Evolutionary conservation across 1,139 yeast genomes (phyloP).

Genomic region (Taiozyma onychis): DNA sequence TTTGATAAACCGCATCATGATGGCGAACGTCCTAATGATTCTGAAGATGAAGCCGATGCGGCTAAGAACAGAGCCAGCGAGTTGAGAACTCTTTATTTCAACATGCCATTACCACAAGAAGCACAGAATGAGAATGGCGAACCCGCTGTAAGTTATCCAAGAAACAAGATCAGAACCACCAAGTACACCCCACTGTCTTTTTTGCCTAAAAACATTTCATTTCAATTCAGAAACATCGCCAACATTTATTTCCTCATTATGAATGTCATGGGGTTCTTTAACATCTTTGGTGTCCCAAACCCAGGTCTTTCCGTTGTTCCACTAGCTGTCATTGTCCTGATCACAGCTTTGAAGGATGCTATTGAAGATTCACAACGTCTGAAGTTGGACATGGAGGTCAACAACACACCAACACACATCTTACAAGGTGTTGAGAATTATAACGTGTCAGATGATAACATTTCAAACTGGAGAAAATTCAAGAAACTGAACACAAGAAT

Average conservation of each 20-base stretch:
- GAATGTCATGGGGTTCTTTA: constrained; percentile 80
- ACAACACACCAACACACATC: constrained; percentile 80
- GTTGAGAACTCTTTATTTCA: constrained; percentile 56
- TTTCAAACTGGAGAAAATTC: constrained; percentile 55
- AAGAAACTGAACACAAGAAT: constrained; percentile 45
- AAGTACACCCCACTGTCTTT: constrained; percentile 90
- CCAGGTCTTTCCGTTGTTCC: constrained; percentile 95
- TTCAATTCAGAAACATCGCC: constrained; percentile 86
- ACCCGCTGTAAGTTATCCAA: constrained; percentile 55
- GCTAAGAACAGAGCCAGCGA: constrained; percentile 19
- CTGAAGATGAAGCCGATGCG: constrained; percentile 25
- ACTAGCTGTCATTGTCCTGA: constrained; percentile 79
- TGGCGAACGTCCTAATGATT: constrained; percentile 4
- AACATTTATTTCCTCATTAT: constrained; percentile 79
- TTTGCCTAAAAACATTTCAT: constrained; percentile 73
- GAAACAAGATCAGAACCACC: constrained; percentile 93
- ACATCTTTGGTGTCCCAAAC: constrained; percentile 84
- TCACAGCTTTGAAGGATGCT: constrained; percentile 91
- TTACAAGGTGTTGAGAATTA: constrained; percentile 65
- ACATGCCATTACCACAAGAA: constrained; percentile 61
- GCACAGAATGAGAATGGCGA: constrained; percentile 56
- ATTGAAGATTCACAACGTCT: constrained; percentile 90
- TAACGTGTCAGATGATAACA: constrained; percentile 66
- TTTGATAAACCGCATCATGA: constrained; percentile 16
- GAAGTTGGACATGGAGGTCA: constrained; percentile 73